phyloP scores from a whole-genome alignment of 345 rosid species.

The Carallia brachiata region DNA sequence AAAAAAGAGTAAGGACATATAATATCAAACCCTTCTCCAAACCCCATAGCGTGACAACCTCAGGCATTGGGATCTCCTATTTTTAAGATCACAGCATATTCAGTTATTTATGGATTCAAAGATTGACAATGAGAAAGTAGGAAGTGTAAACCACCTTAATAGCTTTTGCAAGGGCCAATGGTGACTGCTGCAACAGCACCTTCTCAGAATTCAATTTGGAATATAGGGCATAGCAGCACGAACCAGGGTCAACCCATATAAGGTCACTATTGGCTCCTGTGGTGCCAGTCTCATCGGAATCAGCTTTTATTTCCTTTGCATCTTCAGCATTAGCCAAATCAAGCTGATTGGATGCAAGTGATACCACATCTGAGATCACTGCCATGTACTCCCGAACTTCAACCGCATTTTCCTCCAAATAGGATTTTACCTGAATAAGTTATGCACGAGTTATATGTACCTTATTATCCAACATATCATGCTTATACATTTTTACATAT shows the following conservation, averaged over 20 bases:
- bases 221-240: slow-evolving; percentile 89
- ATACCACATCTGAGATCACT: slow-evolving; percentile 62
- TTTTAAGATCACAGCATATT: not conserved
- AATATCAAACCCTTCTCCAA: not conserved
- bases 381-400: slow-evolving; percentile 67
- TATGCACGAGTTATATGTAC: not conserved
- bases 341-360: slow-evolving; percentile 65
- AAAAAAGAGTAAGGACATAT: not conserved
- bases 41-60: too few relatives aligned
- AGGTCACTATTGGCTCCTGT: slow-evolving; percentile 34
- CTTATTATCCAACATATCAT: not conserved
- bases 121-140: not conserved
- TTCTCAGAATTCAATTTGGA: slow-evolving; percentile 65
- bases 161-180: slow-evolving; percentile 89
- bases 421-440: slow-evolving; percentile 46
- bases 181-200: slow-evolving; percentile 78
- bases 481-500: not conserved
- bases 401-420: slow-evolving; percentile 52
- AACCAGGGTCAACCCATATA: slow-evolving; percentile 76
- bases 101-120: not conserved
- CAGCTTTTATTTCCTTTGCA: slow-evolving; percentile 20
- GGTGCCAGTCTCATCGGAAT: slow-evolving; percentile 5
- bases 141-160: slow-evolving; percentile 55
- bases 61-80: too few relatives aligned
- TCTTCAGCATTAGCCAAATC: slow-evolving; percentile 26